These are phyloP conservation scores for Trapa incisa DNA, from an alignment of 345 rosid species.

Conservation along the genomic window DNA sequence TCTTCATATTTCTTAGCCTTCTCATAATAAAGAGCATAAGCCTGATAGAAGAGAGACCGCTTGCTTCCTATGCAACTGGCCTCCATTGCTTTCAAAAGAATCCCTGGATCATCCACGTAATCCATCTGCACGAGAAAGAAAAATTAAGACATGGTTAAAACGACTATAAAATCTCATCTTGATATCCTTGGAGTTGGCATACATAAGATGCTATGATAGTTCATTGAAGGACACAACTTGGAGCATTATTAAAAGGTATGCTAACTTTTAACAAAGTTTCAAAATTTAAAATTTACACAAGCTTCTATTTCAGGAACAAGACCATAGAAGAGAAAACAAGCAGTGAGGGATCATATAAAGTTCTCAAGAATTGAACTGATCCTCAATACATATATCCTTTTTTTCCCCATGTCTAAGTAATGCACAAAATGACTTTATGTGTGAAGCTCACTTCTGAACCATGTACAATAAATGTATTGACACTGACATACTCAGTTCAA, in stretches of 20 bases:
- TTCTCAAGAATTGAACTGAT: neutral
- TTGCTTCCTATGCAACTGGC: constrained; percentile 53
- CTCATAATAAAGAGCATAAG: constrained; percentile 81
- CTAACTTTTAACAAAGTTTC: too few relatives aligned
- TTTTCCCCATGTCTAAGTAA: neutral
- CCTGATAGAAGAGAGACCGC: constrained; percentile 70
- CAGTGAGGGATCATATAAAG: too few relatives aligned
- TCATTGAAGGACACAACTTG: constrained; percentile 1
- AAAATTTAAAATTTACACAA: too few relatives aligned
- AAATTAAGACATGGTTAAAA: neutral
- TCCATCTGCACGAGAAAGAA: constrained; percentile 55
- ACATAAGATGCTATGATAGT: neutral
- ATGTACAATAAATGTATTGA: neutral
- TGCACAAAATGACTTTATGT: neutral
- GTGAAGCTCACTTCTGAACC: neutral
- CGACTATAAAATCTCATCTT: neutral
- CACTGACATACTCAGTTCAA: neutral
- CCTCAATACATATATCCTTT: neutral
- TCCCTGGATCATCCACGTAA: constrained; percentile 71
- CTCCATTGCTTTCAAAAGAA: constrained; percentile 65
- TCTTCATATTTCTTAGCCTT: constrained; percentile 71
- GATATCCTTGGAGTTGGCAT: neutral
- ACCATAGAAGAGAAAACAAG: too few relatives aligned
- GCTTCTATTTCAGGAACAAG: too few relatives aligned
- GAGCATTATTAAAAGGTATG: neutral